Evolutionary conservation across 768 basidiomycete genomes (phyloP), one percentile per base, ranked within the genome.

Genomic region (Mycena indigotica): DNA sequence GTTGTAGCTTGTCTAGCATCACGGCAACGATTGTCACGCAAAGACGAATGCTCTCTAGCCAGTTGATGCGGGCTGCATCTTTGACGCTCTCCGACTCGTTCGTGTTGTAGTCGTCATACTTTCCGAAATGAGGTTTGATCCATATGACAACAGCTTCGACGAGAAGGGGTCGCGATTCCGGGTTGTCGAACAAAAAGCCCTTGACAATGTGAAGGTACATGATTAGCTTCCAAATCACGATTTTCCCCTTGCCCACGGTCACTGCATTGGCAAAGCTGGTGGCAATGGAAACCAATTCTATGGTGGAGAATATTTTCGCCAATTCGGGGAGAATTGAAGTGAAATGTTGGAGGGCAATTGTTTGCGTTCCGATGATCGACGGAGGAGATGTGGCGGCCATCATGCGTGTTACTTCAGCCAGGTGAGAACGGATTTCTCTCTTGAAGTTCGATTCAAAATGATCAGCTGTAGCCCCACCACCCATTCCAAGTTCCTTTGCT

Each of bases 291-390:
- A 95, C 92, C 10, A 97, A 84, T 68, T 98, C 95, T 8, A 90
- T 82, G 4, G 82, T 86, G 16, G 83, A 73, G 68, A 93, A 95
- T 19, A 95, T 86, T 66, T 90, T 87, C 29, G 86, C 79, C 19
- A 98, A 79, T 68, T 94, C 91, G 3, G 95, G 94, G 10, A 98
- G 78, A 60, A 96, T 91, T 23, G 92, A 89, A 2, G 93, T 89
- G 69, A 97, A 98, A 72, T 95, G 90, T 68, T 95, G 93, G 13
- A 97, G 78, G 4, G 94, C 94, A 58, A 96, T 88, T 1, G 93
- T 94, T 68, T 98, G 96, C 2, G 96, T 96, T 50, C 96, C 96
- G 49, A 98, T 93, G 70, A 97, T 89, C n/a, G 90, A 85, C 4
- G 86, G 80, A 0, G 93, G 94, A 2, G 85, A 80, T 0, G 83